Evolutionary conservation across 129 eudicot species (phyloP), one percentile per base, ranked within the genome.

Genomic region (Gnaphalium uliginosum): DNA sequence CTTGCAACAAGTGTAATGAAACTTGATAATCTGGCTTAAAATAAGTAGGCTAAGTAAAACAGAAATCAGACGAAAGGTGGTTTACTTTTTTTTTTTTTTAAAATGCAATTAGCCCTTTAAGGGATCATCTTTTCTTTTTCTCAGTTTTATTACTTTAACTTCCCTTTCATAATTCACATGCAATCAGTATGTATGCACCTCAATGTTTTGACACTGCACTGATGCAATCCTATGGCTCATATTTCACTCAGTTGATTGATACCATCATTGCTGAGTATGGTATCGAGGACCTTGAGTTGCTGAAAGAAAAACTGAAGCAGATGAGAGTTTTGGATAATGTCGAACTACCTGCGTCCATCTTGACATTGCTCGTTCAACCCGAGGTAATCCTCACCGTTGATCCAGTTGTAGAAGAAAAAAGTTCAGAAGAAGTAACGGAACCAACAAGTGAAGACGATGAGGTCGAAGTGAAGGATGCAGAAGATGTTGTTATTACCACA

Each of bases 261-360:
- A 85, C 87, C 71, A 89, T 92, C 60, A 77, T 92, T 68, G 84
- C 69, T 25, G 87, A 92, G 76, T 92, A 92, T 71, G 97, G 97
- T 71, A 51, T 68, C 11, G 85, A 87, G 66, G 87, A 92, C 78
- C 87, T 84, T 72, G 91, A 89, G 35, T 78, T 92, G 86, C 79
- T 92, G 89, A 82, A 87, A 66, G 79, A 84, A 78, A 92, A 92
- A 70, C 75, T 92, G 71, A 81, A 78, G 24, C 66, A 87, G 51
- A 87, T 92, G 96, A 87, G 96, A 66, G 87, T 92, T 82, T 71
- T 92, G 82, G 97, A 92, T 21, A 92, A 87, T 54, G 66, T 89
- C 39, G 97, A 89, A 46, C 79, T 92, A 75, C 97, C 96, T 67
- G 65, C 76, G 26, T 78, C 88, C 77, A 77, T 85, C 80, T 29